Evolutionary conservation across 345 rosid genomes (phyloP).

Genomic region (Ceriops decandra): DNA sequence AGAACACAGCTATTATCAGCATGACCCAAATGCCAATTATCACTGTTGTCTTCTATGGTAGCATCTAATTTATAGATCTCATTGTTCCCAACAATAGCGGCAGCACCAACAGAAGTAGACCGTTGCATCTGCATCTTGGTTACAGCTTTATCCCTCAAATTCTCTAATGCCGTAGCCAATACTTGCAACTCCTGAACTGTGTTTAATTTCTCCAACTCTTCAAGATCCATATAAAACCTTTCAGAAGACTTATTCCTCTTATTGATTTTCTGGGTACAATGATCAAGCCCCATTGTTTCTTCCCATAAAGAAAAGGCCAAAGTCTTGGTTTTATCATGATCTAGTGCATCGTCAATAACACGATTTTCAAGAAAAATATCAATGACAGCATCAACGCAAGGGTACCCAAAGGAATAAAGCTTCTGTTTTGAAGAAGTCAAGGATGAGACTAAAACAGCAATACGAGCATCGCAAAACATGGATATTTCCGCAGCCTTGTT

Average conservation of each 20-base stretch:
- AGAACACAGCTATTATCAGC: no score
- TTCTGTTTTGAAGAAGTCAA: neutral
- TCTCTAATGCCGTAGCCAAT: neutral
- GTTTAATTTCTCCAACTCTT: neutral
- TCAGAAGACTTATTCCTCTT: no score
- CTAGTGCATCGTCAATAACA: neutral
- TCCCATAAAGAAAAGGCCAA: neutral
- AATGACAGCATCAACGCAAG: neutral
- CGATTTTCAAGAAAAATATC: conserved; percentile 1
- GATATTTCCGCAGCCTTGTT: conserved; percentile 17
- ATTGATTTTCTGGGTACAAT: neutral
- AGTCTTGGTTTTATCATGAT: neutral
- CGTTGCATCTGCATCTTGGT: neutral
- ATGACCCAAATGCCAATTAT: no score
- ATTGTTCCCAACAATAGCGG: no score
- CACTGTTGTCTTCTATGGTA: no score
- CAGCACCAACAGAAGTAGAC: no score
- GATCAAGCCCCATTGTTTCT: neutral
- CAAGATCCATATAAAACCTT: neutral
- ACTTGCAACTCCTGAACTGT: conserved; percentile 3
- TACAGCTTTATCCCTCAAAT: neutral
- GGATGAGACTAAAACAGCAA: conserved; percentile 13
- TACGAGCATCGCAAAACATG: conserved; percentile 11
- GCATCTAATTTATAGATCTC: no score
- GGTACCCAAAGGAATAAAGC: neutral